Evolutionary conservation across 305 asterid genomes (phyloP), one percentile per base, ranked within the genome.

Genomic region (Nicotiana rustica): DNA sequence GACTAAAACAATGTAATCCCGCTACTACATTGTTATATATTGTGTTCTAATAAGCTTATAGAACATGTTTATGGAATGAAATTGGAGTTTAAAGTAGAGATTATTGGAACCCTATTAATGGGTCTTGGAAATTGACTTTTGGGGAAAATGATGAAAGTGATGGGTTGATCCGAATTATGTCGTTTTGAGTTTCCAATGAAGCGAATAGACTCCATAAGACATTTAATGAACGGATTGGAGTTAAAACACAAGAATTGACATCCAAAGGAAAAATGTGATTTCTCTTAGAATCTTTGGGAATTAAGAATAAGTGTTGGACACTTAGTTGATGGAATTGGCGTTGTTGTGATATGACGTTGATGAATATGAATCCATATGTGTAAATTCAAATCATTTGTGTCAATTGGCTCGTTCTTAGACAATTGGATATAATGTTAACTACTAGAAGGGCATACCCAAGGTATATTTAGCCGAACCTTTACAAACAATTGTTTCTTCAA

Each of bases 41-140:
- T 17, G 21, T 35, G 77, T 38, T 38, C 56, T n/a, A n/a, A 38
- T 38, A 29, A n/a, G 18, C 56, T 36, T 36, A 52, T 10, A 21
- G n/a, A 68, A 68, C 77, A 68, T 68, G 19, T 25, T 52, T 4
- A 36, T 36, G 17, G 56, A 68, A n/a, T 68, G 9, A 68, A 68
- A 36, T 38, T 68, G 9, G 18, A 8, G 38, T 9, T 68, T 67
- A 38, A 15, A 10, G 18, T 33, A 67, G 49, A 5, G 4, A 17
- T 67, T 67, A 0, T 13, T 33, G 3, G 7, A 17, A 21, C 76
- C 38, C 55, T 67, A 67, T 13, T 15, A 35, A 68, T 36, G 31
- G 56, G 56, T 68, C 77, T 68, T n/a, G 77, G 41, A 68, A 68
- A 12, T 21, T 14, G 77, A 68, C 31, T n/a, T 68, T 38, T 68